Conservation (phyloP, 768 basidiomycete genomes). For the Russula brevipes region DNA sequence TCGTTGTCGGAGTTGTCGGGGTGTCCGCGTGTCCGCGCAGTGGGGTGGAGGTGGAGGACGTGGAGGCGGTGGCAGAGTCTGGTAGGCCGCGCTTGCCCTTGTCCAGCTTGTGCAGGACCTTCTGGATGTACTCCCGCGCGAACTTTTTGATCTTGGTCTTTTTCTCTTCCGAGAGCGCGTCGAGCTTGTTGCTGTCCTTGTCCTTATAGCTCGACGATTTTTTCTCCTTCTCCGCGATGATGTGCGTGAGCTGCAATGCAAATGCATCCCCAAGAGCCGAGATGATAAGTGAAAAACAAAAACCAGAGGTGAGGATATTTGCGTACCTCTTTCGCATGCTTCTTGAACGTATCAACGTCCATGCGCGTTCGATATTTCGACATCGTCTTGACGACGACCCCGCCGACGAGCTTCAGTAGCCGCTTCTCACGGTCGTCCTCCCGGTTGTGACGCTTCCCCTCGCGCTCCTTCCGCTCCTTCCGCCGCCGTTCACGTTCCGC, state of each 20-base stretch:
- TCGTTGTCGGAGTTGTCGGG: too few species aligned
- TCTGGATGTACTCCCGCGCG: slow-evolving; percentile 83
- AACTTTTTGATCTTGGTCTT: slow-evolving; percentile 86
- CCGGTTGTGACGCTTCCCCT: slow-evolving; percentile 51
- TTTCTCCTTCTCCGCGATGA: slow-evolving; percentile 94
- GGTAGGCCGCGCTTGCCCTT: slow-evolving; percentile 37
- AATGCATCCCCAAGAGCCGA: neutral
- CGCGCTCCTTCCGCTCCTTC: slow-evolving; percentile 24
- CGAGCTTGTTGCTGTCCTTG: slow-evolving; percentile 48
- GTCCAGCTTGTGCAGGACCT: slow-evolving; percentile 65
- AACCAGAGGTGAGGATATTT: too few species aligned
- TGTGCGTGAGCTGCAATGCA: slow-evolving; percentile 65
- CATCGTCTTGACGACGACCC: slow-evolving; percentile 90
- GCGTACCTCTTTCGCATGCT: slow-evolving; percentile 88
- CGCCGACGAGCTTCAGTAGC: slow-evolving; percentile 75
- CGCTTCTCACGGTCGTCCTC: slow-evolving; percentile 76
- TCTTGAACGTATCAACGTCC: slow-evolving; percentile 83
- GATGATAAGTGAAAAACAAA: too few species aligned
- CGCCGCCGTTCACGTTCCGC: slow-evolving; percentile 29
- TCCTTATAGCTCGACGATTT: slow-evolving; percentile 76
- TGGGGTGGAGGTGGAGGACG: neutral
- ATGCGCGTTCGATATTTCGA: slow-evolving; percentile 77
- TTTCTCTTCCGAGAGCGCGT: slow-evolving; percentile 82
- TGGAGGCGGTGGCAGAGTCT: slow-evolving; percentile 5
- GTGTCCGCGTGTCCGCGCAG: too few species aligned